phyloP scores from a whole-genome alignment of 225 moss, liverwort and hornwort genomes.

The Polytrichum formosum region DNA sequence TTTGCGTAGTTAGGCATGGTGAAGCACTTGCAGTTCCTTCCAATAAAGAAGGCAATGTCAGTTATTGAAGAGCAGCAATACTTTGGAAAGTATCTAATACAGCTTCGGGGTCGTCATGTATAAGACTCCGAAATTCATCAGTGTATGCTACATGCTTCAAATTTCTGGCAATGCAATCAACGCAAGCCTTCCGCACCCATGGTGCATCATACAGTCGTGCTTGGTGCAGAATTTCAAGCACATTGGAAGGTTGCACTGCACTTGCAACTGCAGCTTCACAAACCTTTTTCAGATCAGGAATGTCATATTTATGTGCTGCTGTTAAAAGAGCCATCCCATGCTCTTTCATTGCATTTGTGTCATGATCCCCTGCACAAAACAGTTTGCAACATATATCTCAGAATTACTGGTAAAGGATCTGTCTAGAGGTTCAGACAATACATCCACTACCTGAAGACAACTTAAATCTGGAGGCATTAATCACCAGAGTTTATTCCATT shows the following conservation, averaged over 20 bases:
- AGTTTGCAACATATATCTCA: slow-evolving; percentile 2
- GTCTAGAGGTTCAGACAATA: background rate
- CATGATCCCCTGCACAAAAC: slow-evolving; percentile 53
- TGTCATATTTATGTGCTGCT: slow-evolving; percentile 76
- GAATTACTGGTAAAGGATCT: background rate
- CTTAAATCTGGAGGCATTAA: too few relatives aligned
- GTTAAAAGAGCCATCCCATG: slow-evolving; percentile 69
- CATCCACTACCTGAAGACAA: too few relatives aligned
- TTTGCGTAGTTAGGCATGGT: too few relatives aligned
- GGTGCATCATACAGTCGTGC: slow-evolving; percentile 62
- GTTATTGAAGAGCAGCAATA: slow-evolving; percentile 50
- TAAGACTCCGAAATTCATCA: slow-evolving; percentile 64
- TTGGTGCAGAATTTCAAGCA: slow-evolving; percentile 68
- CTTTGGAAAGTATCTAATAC: slow-evolving; percentile 59
- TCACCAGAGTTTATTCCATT: too few relatives aligned
- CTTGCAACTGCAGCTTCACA: slow-evolving; percentile 60
- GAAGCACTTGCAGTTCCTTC: background rate
- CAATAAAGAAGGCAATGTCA: background rate
- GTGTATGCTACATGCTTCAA: slow-evolving; percentile 57
- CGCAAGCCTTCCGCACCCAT: slow-evolving; percentile 66
- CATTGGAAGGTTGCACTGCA: slow-evolving; percentile 63
- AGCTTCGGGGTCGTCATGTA: slow-evolving; percentile 66
- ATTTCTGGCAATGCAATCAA: slow-evolving; percentile 61
- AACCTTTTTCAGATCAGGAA: slow-evolving; percentile 63
- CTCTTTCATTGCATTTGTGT: slow-evolving; percentile 69